Base-by-base conservation (phyloP, 805 yeast genomes). In the Suhomyces canberraensis region DNA sequence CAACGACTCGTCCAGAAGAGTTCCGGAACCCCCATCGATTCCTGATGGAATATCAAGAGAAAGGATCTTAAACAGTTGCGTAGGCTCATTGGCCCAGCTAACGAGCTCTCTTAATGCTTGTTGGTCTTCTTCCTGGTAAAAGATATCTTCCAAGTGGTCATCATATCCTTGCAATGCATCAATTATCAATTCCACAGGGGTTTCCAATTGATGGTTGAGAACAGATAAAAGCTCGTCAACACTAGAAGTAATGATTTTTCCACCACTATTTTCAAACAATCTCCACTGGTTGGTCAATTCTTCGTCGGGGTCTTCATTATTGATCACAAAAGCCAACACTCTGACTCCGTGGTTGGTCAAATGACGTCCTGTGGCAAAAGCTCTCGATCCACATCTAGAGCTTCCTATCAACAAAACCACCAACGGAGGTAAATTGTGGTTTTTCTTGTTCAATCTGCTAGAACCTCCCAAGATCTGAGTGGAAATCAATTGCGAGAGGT, bases 111-210 rank as follows among this genome's bases (percentile, higher is more conserved):
- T 52, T 8, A 75, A 67, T 2, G 32, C 16, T 16, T 59, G 49
- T 13, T 59, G 50, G 35, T 76, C 81, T 36, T 50, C 46, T 15
- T 53, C 58, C 16, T 58, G 52, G 42, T 61, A 64, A 39, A 31
- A 66, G 26, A 81, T 57, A 54, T 84, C 93, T 21, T 73, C 72
- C 35, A 85, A 59, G 37, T 76, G 83, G 16, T 78, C 75, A 48
- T 86, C 93, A 46, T 77, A 82, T 0, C 96, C 96, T 54, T 85
- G 95, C 47, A 89, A 66, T 1, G 89, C 93, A 57, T 89, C 97
- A 14, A 89, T 52, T 8, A 88, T 74, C 41, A 89, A 66, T 53
- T 88, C 95, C 11, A 85, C 78, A 0, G 95, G 93, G 2, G 86
- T 74, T 30, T 81, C 84, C 26, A 79, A 61, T 39, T 73, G 72